Base-by-base conservation (phyloP, 345 rosid genomes). In the Pugionium dolabratum region DNA sequence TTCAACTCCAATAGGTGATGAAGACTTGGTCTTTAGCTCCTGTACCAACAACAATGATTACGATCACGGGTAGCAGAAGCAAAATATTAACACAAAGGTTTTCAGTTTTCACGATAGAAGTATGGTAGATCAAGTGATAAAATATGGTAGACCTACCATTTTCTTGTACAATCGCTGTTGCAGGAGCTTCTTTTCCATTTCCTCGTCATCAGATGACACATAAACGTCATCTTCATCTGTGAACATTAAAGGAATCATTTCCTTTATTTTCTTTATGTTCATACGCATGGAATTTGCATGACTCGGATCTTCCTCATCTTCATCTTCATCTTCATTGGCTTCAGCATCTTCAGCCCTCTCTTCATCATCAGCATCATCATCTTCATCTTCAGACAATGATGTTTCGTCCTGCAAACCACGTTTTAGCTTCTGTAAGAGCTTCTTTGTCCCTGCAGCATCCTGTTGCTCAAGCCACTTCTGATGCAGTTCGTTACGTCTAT, bases 391-490 rank as follows among this genome's bases (percentile, higher is more conserved):
- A 67, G 76, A 70, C 59, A 80, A 48, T 10, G 69, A 49, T 51
- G 67, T 50, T 52, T 79, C 82, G 28, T 48, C 78, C 63, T 80
- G 80, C 9, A 81, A 58, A 49, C 82, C 83, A 75, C 82, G 85
- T 69, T 84, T 84, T 36, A 90, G 80, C 83, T 78, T 88, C 63
- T 77, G 83, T 79, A 90, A 64, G 69, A 94, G 84, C 41, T 85
- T 84, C 66, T 87, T 89, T 71, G 96, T 94, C 76, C 93, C 90
- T 59, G 67, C 83, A 75, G 83, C 88, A 82, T 94, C 97, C 72
- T 88, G 96, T 77, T 79, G 86, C 72, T 90, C 94, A 54, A 90
- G 88, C 90, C 97, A 90, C 70, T 83, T 78, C 79, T 90, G 99
- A 83, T 94, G 99, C 76, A 88, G 91, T 69, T 86, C 82, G 73